Evolutionary conservation across 257 asterid species (phyloP), one percentile per base, ranked within the genome.

Genomic region (Solanum bulbocastanum): DNA sequence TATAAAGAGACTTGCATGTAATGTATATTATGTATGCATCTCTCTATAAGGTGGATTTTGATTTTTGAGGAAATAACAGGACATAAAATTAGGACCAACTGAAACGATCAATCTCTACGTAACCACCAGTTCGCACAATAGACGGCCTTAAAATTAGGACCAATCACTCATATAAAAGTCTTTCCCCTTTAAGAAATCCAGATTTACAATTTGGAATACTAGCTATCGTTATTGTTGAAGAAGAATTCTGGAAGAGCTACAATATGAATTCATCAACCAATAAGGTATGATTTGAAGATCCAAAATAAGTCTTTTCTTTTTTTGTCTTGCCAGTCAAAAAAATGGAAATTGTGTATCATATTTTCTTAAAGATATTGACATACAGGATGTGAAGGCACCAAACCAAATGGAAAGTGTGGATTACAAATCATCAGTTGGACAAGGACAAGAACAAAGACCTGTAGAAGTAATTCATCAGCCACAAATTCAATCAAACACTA

Each of bases 401-500:
- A 83, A 72, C 86, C 92, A 89, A 92, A 3, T 11, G 8, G 91
- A 91, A 82, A 91, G 66, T 0, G 83, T 90, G 22, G 93, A 92
- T 44, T 66, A 83, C 44, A 74, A 69, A 37, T 87, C 93, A 37
- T 88, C 95, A 2, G 92, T 93, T 1, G 93, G 98, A 18, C 93
- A 89, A 85, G 88, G 87, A 22, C 90, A 92, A 62, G 92, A 89
- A 39, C 91, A 90, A 84, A 89, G 86, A 87, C 93, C 92, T 1
- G 91, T 93, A 60, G 93, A 94, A 60, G 84, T 93, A 1, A 87
- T 89, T 71, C 97, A 95, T 65, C 90, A 93, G 89, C 86, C 88
- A n/a, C 92, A 90, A 11, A 44, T 84, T 3, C 86, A 74, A 10
- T 52, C 92, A 7, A 89, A 91, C 86, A 90, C 95, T 14, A 90